Evolutionary conservation across 225 moss, liverwort and hornwort species (phyloP).

Genomic region (Marchantia polymorpha): DNA sequence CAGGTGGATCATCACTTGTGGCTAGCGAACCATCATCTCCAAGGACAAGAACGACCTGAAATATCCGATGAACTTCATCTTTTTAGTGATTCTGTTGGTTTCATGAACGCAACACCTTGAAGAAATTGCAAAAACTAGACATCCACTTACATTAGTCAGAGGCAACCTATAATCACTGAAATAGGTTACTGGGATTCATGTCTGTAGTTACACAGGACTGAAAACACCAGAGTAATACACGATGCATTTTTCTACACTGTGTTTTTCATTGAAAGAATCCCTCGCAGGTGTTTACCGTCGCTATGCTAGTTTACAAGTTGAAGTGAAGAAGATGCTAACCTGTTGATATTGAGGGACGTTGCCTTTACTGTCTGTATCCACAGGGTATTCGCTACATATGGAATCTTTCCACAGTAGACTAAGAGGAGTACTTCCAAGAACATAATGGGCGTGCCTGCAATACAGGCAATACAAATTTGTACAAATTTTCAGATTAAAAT

Average conservation of each 20-base stretch:
- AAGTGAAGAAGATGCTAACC: constrained; percentile 38
- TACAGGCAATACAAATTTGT: background rate
- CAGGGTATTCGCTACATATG: constrained; percentile 73
- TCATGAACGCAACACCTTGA: background rate
- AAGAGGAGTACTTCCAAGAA: constrained; percentile 84
- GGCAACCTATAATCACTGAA: background rate
- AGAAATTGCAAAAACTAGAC: background rate
- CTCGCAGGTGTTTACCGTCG: background rate
- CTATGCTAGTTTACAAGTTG: background rate
- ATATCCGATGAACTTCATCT: background rate
- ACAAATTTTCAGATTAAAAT: constrained; percentile 1
- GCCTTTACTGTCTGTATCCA: constrained; percentile 91
- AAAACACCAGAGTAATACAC: background rate
- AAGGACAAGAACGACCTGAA: constrained; percentile 79
- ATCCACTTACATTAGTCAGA: background rate
- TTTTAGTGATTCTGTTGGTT: background rate
- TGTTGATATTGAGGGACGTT: constrained; percentile 81
- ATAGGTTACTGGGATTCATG: background rate
- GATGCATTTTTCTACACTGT: background rate
- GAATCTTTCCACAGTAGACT: constrained; percentile 95
- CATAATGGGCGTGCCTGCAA: constrained; percentile 86
- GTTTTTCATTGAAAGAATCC: too few relatives aligned
- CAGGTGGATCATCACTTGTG: constrained; percentile 84
- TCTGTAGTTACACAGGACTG: background rate
- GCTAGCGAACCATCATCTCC: constrained; percentile 58